A percentile compares a stretch with the other conserved stretches of the same genome.
These are phyloP conservation scores for Magnusiomyces suaveolens DNA, from an alignment of 1,139 yeast species.

Conservation along the genomic window DNA sequence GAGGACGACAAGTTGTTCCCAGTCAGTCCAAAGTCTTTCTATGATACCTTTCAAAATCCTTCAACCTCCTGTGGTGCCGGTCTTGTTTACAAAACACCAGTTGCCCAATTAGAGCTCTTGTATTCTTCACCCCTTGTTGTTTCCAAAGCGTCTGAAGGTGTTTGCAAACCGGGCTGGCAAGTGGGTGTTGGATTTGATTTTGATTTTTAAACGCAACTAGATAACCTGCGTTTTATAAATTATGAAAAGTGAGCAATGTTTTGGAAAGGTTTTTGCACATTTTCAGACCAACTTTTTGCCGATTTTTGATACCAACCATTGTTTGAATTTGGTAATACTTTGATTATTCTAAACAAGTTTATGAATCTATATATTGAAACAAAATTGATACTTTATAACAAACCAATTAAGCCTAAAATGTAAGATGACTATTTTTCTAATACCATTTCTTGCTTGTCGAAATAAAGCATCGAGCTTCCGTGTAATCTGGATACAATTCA, in stretches of 20 bases:
- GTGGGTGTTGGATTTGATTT: conserved; percentile 12
- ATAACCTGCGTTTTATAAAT: not conserved
- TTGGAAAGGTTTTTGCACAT: no score
- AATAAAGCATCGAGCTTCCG: not conserved
- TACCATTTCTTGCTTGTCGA: not conserved
- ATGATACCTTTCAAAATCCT: conserved; percentile 2
- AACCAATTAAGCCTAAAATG: no score
- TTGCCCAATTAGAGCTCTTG: conserved; percentile 12
- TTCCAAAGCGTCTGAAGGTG: conserved; percentile 1
- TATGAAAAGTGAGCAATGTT: not conserved
- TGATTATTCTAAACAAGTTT: not conserved
- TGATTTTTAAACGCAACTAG: conserved; percentile 7
- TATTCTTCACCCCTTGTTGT: conserved; percentile 10
- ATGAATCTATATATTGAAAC: not conserved
- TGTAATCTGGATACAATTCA: no score
- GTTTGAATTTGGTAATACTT: not conserved
- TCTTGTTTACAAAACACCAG: conserved; percentile 10
- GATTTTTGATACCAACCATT: not conserved
- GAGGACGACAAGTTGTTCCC: not conserved
- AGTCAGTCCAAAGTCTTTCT: not conserved
- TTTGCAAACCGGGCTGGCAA: conserved; percentile 10
- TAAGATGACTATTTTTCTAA: no score
- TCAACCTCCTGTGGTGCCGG: conserved; percentile 18
- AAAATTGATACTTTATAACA: no score
- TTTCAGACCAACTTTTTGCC: not conserved